Conservation (phyloP, 2,329 filamentous ascomycete species). For the Byssoonygena ceratinophila region DNA sequence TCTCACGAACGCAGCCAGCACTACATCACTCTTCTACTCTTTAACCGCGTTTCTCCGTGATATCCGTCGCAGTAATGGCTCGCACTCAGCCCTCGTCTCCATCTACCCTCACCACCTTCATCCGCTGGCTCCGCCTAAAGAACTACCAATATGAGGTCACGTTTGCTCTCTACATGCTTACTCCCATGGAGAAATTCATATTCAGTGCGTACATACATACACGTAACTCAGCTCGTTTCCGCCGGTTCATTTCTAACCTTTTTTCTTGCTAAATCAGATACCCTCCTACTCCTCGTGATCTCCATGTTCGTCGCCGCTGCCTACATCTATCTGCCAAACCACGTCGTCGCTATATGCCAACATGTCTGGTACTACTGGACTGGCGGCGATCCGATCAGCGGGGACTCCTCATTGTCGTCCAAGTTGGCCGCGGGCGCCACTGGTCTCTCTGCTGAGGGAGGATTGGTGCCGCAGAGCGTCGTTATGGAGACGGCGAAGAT, state of each 20-base stretch:
- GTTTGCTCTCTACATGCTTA: conserved; percentile 94
- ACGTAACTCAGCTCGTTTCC: too few relatives aligned
- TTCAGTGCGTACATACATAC: conserved; percentile 83
- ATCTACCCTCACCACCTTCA: conserved; percentile 43
- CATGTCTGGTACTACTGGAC: conserved; percentile 92
- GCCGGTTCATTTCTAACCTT: neutral
- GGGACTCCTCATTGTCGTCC: conserved; percentile 18
- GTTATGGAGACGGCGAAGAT: conserved; percentile 41
- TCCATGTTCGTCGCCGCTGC: conserved; percentile 77
- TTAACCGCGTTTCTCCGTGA: neutral
- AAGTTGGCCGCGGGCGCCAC: neutral
- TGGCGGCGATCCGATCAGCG: conserved; percentile 57
- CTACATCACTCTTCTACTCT: too few relatives aligned
- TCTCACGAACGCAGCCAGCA: too few relatives aligned
- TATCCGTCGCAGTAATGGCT: neutral
- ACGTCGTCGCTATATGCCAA: conserved; percentile 68
- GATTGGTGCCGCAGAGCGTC: conserved; percentile 32
- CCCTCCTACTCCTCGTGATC: conserved; percentile 79
- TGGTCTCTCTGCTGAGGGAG: conserved; percentile 18
- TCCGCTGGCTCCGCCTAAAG: conserved; percentile 85
- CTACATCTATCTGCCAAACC: conserved; percentile 86
- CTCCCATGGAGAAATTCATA: conserved; percentile 87
- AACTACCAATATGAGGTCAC: conserved; percentile 98
- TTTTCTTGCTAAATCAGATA: conserved; percentile 48
- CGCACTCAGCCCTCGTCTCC: conserved; percentile 20